Evolutionary conservation across 2,329 filamentous ascomycete genomes (phyloP).

Genomic region (Celoporthe dispersa): DNA sequence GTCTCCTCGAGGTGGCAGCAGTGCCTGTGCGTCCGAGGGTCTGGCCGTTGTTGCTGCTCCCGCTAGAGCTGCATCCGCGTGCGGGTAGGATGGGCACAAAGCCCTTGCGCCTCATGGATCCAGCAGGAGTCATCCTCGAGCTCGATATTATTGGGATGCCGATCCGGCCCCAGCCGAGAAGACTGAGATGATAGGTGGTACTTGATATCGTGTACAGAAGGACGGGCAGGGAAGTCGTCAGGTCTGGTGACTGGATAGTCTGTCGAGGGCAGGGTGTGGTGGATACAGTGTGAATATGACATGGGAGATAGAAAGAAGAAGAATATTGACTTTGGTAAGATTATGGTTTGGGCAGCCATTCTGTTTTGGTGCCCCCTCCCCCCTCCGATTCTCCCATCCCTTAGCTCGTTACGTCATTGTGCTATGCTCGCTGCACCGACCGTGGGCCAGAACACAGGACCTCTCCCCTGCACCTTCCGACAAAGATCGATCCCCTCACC

Average conservation of each 20-base stretch:
- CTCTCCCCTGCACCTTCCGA: too few relatives aligned
- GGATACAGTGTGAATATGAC: too few relatives aligned
- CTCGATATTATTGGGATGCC: background rate
- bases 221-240: too few relatives aligned
- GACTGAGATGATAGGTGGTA: too few relatives aligned
- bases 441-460: too few relatives aligned
- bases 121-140: background rate
- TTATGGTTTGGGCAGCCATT: too few relatives aligned
- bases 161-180: background rate
- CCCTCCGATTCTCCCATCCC: background rate
- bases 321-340: background rate
- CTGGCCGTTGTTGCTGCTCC: background rate
- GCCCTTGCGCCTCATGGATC: slow-evolving; percentile 3
- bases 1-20: slow-evolving; percentile 4
- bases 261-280: too few relatives aligned
- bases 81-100: slow-evolving; percentile 21
- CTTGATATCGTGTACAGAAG: too few relatives aligned
- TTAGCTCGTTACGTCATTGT: background rate
- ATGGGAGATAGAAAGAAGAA: too few relatives aligned
- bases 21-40: background rate
- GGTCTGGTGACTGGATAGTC: too few relatives aligned
- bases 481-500: background rate
- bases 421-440: background rate
- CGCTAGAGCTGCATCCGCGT: background rate
- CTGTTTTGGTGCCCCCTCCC: too few relatives aligned